Percentiles rank a stretch among this genome's conserved stretches.
These are phyloP conservation scores for Emydomyces testavorans DNA, from an alignment of 2,329 filamentous ascomycete genomes.

Conservation along the genomic window DNA sequence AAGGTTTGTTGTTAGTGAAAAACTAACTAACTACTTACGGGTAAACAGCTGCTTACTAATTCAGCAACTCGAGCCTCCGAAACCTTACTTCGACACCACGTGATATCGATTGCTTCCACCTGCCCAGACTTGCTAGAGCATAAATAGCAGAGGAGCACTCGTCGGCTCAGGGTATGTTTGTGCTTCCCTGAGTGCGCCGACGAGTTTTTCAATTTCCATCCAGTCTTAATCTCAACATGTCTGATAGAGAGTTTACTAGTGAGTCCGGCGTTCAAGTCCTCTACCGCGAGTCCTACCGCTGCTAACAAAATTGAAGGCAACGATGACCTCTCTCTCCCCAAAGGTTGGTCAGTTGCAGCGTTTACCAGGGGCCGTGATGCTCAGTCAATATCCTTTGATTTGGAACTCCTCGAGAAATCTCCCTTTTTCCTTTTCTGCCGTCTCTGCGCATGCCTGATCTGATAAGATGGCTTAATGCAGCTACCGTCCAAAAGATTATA, in stretches of 20 bases:
- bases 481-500: constrained; percentile 72
- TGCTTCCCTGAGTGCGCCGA: background rate
- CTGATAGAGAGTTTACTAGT: constrained; percentile 15
- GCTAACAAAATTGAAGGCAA: constrained; percentile 31
- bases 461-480: constrained; percentile 28
- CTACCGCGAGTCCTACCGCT: background rate
- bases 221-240: no score
- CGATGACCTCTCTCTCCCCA: constrained; percentile 50
- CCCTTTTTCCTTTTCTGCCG: background rate
- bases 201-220: background rate
- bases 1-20: no score
- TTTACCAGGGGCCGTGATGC: background rate
- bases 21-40: no score
- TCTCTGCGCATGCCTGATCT: background rate
- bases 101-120: background rate
- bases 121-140: background rate
- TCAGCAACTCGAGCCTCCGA: background rate
- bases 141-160: constrained; percentile 3
- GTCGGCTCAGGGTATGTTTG: background rate
- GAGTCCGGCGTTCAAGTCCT: background rate
- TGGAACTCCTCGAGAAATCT: background rate
- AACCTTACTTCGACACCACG: background rate
- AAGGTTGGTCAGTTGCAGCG: constrained; percentile 32
- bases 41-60: background rate
- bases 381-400: background rate